Conservation (phyloP, 2,329 filamentous ascomycete genomes). For the Cladosporium halotolerans region DNA sequence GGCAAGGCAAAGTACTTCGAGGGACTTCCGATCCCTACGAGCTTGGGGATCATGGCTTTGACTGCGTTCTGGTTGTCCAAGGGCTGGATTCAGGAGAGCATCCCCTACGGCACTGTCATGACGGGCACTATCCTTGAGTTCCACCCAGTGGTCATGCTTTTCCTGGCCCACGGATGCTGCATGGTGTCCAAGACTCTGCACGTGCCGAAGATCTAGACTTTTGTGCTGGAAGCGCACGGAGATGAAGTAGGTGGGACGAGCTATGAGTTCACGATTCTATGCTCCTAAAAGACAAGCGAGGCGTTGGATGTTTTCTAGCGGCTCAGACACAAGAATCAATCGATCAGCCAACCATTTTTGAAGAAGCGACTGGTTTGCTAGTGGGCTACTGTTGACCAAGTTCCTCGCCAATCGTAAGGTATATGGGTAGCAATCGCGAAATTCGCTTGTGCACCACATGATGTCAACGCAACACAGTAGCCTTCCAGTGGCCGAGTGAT, state of each 20-base stretch:
- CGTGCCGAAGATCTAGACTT: slow-evolving; percentile 63
- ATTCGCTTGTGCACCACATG: too few relatives aligned
- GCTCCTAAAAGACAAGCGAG: slow-evolving; percentile 8
- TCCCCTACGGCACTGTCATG: slow-evolving; percentile 70
- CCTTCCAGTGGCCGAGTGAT: too few relatives aligned
- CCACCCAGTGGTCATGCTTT: slow-evolving; percentile 74
- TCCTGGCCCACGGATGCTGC: slow-evolving; percentile 80
- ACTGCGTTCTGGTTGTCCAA: slow-evolving; percentile 87
- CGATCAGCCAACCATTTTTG: not conserved
- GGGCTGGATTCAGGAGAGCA: slow-evolving; percentile 68
- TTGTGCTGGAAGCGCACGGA: not conserved
- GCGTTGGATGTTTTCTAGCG: slow-evolving; percentile 1
- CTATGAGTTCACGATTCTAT: slow-evolving; percentile 9
- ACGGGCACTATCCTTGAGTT: slow-evolving; percentile 68
- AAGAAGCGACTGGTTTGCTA: not conserved
- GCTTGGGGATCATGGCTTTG: slow-evolving; percentile 68
- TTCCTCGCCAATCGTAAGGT: too few relatives aligned
- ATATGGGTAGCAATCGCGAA: too few relatives aligned
- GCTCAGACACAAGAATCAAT: not conserved
- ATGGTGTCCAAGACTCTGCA: slow-evolving; percentile 96
- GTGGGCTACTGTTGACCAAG: too few relatives aligned
- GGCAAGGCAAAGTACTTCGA: slow-evolving; percentile 97
- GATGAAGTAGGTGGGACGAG: not conserved
- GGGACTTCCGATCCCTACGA: slow-evolving; percentile 91
- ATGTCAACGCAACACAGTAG: too few relatives aligned